Percentiles rank a stretch among this genome's conserved stretches.
These are phyloP conservation scores for Fusarium sp. DNA, from an alignment of 2,329 filamentous ascomycete genomes.

Conservation along the genomic window DNA sequence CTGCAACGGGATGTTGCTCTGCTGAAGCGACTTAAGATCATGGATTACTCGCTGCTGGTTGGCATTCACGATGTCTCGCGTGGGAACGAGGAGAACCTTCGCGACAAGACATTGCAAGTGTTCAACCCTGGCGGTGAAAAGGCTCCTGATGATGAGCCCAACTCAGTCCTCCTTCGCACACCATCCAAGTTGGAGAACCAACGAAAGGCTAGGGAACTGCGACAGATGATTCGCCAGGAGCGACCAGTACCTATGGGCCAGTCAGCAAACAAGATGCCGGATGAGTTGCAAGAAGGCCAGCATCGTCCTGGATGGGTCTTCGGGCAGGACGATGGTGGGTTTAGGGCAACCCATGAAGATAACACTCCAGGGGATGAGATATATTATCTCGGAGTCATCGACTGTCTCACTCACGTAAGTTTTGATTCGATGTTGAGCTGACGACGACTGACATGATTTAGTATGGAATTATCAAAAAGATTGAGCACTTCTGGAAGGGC, in stretches of 20 bases:
- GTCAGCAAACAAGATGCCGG: constrained; percentile 85
- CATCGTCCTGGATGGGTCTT: constrained; percentile 81
- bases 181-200: constrained; percentile 94
- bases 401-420: constrained; percentile 95
- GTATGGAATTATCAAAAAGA: constrained; percentile 94
- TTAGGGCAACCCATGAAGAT: constrained; percentile 92
- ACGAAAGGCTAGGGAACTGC: constrained; percentile 88
- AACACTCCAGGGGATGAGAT: constrained; percentile 88
- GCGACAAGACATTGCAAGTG: constrained; percentile 88
- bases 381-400: constrained; percentile 98
- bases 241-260: constrained; percentile 93
- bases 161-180: constrained; percentile 80
- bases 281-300: constrained; percentile 82
- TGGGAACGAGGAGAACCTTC: constrained; percentile 95
- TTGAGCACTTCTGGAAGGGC: constrained; percentile 98
- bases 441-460: constrained; percentile 54
- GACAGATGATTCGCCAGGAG: constrained; percentile 92
- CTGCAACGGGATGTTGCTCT: constrained; percentile 87
- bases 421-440: neutral
- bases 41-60: constrained; percentile 97
- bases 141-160: constrained; percentile 66
- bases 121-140: constrained; percentile 87
- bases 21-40: constrained; percentile 89
- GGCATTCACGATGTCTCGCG: constrained; percentile 91
- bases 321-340: constrained; percentile 93